Base-by-base conservation (phyloP, 179 eudicot species). In the Heliamphora ciliata region DNA sequence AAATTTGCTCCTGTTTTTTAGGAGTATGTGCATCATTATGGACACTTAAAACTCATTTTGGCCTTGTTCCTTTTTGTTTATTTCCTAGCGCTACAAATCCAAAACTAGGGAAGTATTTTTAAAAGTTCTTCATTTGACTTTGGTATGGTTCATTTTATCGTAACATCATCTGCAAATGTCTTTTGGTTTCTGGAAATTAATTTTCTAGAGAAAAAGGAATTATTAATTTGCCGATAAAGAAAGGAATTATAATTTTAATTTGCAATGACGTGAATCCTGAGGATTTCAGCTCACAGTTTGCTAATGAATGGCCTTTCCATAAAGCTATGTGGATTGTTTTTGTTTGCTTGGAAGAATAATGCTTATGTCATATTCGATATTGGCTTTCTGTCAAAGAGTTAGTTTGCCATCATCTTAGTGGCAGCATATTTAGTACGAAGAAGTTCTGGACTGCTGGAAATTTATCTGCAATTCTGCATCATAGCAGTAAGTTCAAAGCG, bases 261-360 rank as follows among this genome's bases (percentile, higher is more conserved):
- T 52, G 17, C 78, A 8, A 54, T 1, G 4, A 74, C 46, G 76
- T 73, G 76, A 11, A 54, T 74, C 63, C 17, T 65, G 18, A 50
- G 74, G 48, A 54, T 79, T 47, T 31, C 44, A 60, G 68, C 55
- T 77, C 31, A 8, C 31, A n/a, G 24, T 77, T 31, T 77, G 80
- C 55, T 44, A 47, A 17, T 44, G 80, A 59, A 59, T 77, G 80
- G 80, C 55, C 54, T 77, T 77, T 7, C 17, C 60, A 44, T 18
- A 59, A 15, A 60, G 69, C 47, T 6, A 46, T 17, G 47, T 60
- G 67, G 40, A 44, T 44, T 40, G 54, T 77, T 40, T 67, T 77
- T 59, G 8, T 31, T 2, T 77, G 52, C 68, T 77, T 8, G 0
- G 0, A 48, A 13, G 40, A 52, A 21, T 77, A 17, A 13, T 69